A percentile compares a stretch with the other conserved stretches of the same genome.
These are phyloP conservation scores for Naganishia cerealis DNA, from an alignment of 1,284 basidiomycete genomes.

Conservation along the genomic window DNA sequence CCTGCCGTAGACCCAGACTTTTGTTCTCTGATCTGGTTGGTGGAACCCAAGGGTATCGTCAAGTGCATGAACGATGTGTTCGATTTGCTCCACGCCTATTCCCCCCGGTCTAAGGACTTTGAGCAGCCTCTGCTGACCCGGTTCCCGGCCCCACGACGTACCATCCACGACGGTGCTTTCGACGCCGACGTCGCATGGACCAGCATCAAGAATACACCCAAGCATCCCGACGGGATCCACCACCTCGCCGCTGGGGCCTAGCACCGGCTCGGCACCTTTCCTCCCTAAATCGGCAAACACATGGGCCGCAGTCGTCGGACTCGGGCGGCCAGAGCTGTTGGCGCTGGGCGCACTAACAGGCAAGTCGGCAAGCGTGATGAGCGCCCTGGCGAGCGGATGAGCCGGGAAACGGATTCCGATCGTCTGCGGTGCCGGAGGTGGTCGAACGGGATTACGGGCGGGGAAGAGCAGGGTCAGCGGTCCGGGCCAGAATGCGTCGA, in stretches of 20 bases:
- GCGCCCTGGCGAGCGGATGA: constrained; percentile 84
- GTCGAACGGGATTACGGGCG: constrained; percentile 55
- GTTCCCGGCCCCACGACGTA: constrained; percentile 60
- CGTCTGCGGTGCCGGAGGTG: constrained; percentile 59
- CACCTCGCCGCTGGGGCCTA: constrained; percentile 50
- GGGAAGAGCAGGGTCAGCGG: constrained; percentile 91
- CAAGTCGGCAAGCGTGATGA: constrained; percentile 72
- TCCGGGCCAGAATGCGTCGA: constrained; percentile 90
- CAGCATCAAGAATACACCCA: constrained; percentile 85
- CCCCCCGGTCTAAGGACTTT: constrained; percentile 89
- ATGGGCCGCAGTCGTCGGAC: constrained; percentile 87
- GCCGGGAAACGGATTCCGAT: constrained; percentile 93
- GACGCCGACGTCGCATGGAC: constrained; percentile 80
- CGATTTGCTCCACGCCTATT: constrained; percentile 83
- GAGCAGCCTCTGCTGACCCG: constrained; percentile 60
- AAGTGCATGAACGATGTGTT: constrained; percentile 60
- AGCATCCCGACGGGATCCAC: constrained; percentile 50
- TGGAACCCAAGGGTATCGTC: constrained; percentile 38
- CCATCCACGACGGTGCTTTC: constrained; percentile 97
- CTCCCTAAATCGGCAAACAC: constrained; percentile 73
- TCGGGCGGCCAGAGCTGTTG: constrained; percentile 90
- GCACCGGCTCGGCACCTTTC: constrained; percentile 49
- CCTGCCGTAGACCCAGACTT: constrained; percentile 43
- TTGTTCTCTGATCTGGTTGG: constrained; percentile 40
- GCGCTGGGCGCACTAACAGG: constrained; percentile 95